Evolutionary conservation across 192 early-diverging fungal genomes (phyloP).

Genomic region (Coemansia sp.): DNA sequence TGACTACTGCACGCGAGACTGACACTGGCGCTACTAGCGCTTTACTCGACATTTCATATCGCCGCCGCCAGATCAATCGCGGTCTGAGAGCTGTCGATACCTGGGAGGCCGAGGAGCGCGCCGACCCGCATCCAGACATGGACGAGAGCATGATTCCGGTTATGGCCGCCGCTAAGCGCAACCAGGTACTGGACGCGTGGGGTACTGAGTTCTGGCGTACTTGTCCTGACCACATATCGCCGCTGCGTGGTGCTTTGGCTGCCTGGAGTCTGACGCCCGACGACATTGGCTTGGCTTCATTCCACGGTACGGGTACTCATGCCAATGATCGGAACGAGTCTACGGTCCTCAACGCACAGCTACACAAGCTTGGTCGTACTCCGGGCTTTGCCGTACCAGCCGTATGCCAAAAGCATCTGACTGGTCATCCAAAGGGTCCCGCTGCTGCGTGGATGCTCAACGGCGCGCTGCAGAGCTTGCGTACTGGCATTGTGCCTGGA

Average conservation of each 20-base stretch:
- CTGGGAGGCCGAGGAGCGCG: constrained; percentile 22
- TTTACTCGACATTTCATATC: constrained; percentile 82
- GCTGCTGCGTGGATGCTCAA: constrained; percentile 98
- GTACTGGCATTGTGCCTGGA: constrained; percentile 87
- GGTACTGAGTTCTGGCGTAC: constrained; percentile 81
- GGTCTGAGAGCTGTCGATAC: constrained; percentile 15
- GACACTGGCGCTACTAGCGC: constrained; percentile 33
- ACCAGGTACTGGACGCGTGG: constrained; percentile 77
- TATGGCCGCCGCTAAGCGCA: constrained; percentile 62
- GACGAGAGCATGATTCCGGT: constrained; percentile 51
- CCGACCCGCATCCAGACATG: not conserved
- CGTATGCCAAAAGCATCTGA: constrained; percentile 93
- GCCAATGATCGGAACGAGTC: constrained; percentile 98
- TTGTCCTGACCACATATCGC: constrained; percentile 65
- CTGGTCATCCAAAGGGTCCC: constrained; percentile 94
- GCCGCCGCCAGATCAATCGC: constrained; percentile 71
- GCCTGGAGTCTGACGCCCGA: constrained; percentile 88
- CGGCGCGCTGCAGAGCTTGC: constrained; percentile 84
- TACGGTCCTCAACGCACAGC: constrained; percentile 80
- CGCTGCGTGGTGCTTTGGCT: constrained; percentile 86
- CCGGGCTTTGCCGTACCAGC: constrained; percentile 78
- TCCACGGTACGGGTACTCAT: constrained; percentile 95
- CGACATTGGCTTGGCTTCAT: constrained; percentile 92
- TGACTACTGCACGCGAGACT: constrained; percentile 84
- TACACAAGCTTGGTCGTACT: constrained; percentile 84